Percentiles rank a stretch among this genome's conserved stretches.
phyloP scores from a whole-genome alignment of 768 basidiomycete genomes.

The Thelephora ganbajun region DNA sequence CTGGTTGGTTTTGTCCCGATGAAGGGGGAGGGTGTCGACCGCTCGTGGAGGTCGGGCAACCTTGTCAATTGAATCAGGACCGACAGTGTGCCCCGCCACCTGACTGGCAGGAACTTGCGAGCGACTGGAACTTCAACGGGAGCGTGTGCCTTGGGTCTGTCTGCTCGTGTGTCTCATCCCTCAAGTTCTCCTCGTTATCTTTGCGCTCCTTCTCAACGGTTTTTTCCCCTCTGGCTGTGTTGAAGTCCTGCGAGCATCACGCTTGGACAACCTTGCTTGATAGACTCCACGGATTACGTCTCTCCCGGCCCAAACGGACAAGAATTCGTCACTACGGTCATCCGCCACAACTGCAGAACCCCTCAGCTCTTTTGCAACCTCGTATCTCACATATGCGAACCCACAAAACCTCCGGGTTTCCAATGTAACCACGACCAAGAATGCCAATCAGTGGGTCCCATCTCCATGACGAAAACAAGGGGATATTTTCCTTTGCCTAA shows the following conservation, averaged over 20 bases:
- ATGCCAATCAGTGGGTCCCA: slow-evolving; percentile 27
- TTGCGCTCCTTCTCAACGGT: background rate
- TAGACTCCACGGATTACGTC: slow-evolving; percentile 39
- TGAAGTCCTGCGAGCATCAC: slow-evolving; percentile 42
- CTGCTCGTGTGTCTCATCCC: slow-evolving; percentile 35
- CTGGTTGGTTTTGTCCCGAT: slow-evolving; percentile 51
- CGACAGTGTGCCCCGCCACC: slow-evolving; percentile 33
- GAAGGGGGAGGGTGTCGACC: slow-evolving; percentile 43
- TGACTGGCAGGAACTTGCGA: slow-evolving; percentile 27
- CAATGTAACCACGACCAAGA: slow-evolving; percentile 39
- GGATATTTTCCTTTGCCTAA: background rate
- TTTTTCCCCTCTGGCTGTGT: background rate
- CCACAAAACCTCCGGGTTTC: slow-evolving; percentile 25
- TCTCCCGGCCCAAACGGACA: slow-evolving; percentile 25
- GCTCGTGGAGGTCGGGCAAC: slow-evolving; percentile 25
- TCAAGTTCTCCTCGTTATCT: background rate
- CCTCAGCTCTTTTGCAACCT: slow-evolving; percentile 43
- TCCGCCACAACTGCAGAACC: slow-evolving; percentile 43
- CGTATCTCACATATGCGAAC: slow-evolving; percentile 26
- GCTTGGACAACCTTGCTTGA: slow-evolving; percentile 34
- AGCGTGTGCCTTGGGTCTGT: slow-evolving; percentile 41
- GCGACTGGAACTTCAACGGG: slow-evolving; percentile 32
- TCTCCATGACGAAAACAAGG: background rate
- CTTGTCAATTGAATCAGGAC: slow-evolving; percentile 51
- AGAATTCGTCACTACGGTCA: slow-evolving; percentile 34